Conservation (phyloP, 257 asterid genomes). For the Salvia hispanica region DNA sequence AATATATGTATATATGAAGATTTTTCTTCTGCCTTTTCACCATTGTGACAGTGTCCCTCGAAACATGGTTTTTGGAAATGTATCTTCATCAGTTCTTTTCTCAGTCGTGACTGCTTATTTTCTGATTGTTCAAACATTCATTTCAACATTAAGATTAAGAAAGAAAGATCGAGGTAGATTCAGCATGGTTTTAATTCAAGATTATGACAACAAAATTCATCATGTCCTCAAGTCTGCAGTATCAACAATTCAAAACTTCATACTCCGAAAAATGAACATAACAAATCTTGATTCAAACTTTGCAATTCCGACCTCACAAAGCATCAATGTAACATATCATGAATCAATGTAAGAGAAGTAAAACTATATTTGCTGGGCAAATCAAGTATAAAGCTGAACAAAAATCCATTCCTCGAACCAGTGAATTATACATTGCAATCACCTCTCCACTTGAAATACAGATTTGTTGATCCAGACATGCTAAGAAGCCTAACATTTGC, state of each 20-base stretch:
- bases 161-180: not conserved
- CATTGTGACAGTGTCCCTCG: slow-evolving; percentile 1
- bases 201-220: not conserved
- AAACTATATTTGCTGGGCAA: slow-evolving; percentile 11
- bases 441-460: slow-evolving; percentile 42
- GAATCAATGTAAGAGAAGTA: slow-evolving; percentile 6
- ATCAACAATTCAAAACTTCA: too few relatives aligned
- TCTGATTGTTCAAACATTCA: not conserved
- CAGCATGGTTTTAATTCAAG: not conserved
- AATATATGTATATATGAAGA: slow-evolving; percentile 30
- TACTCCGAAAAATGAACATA: not conserved
- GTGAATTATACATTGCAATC: slow-evolving; percentile 37
- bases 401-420: slow-evolving; percentile 33
- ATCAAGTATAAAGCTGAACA: slow-evolving; percentile 27
- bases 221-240: not conserved
- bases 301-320: not conserved
- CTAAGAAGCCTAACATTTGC: not conserved
- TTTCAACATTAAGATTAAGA: slow-evolving; percentile 8
- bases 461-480: slow-evolving; percentile 16
- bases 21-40: not conserved
- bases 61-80: not conserved
- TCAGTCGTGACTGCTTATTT: not conserved
- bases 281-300: not conserved
- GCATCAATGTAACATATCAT: slow-evolving; percentile 13
- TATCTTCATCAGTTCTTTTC: not conserved